Evolutionary conservation across 805 yeast species (phyloP).

Genomic region (Myxozyma mucilagina): DNA sequence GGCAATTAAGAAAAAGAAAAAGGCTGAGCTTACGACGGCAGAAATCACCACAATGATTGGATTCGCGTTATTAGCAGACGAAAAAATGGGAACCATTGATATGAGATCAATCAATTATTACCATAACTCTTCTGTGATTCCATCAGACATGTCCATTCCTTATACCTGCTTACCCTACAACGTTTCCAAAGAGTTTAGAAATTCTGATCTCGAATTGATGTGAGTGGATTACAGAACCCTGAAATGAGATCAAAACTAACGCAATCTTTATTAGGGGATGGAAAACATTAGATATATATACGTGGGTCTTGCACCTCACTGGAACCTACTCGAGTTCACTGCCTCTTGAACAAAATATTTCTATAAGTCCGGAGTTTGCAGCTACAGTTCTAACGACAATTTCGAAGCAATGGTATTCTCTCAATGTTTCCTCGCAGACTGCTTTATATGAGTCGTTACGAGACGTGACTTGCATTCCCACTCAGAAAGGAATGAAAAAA

Average conservation of each 20-base stretch:
- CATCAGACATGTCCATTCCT: conserved; percentile 39
- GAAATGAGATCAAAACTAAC: neutral
- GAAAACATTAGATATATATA: conserved; percentile 32
- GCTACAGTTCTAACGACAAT: conserved; percentile 34
- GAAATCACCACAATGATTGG: conserved; percentile 29
- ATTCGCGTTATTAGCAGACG: conserved; percentile 35
- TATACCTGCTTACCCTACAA: conserved; percentile 37
- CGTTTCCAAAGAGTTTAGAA: conserved; percentile 28
- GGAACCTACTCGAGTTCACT: conserved; percentile 3
- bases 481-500: conserved; percentile 42
- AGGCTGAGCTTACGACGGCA: conserved; percentile 17
- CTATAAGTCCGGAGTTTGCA: conserved; percentile 36
- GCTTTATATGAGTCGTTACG: conserved; percentile 25
- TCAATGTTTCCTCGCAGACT: conserved; percentile 11
- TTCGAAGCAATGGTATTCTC: conserved; percentile 35
- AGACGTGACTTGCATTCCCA: conserved; percentile 40
- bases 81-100: conserved; percentile 28
- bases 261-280: conserved; percentile 31
- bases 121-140: conserved; percentile 34
- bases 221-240: neutral
- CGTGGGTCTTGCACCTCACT: conserved; percentile 35
- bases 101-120: conserved; percentile 34
- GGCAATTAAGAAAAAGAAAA: conserved; percentile 30
- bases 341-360: conserved; percentile 29
- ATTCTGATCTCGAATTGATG: conserved; percentile 31